A percentile compares a stretch with the other conserved stretches of the same genome.
phyloP scores from a whole-genome alignment of 495 filamentous ascomycete species.

The Jackrogersella multiformis region DNA sequence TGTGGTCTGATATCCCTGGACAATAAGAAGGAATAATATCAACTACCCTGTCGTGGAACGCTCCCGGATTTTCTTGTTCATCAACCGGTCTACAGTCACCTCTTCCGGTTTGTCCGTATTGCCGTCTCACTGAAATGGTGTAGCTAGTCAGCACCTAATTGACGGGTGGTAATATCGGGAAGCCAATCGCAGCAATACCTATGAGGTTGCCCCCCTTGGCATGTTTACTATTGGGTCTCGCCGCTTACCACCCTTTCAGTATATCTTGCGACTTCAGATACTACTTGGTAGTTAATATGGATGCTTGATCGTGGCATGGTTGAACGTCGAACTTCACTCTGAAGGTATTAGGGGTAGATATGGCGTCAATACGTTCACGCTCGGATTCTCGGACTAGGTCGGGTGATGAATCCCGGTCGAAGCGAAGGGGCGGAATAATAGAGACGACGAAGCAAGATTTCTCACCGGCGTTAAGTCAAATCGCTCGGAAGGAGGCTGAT shows the following conservation, averaged over 20 bases:
- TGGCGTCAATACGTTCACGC: slow-evolving; percentile 34
- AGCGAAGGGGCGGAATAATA: slow-evolving; percentile 31
- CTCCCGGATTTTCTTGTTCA: slow-evolving; percentile 5
- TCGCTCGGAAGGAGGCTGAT: slow-evolving; percentile 36
- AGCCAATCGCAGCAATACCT: slow-evolving; percentile 22
- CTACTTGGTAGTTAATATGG: slow-evolving; percentile 29
- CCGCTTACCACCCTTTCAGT: slow-evolving; percentile 31
- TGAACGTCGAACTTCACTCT: slow-evolving; percentile 13
- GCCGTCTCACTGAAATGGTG: slow-evolving; percentile 26
- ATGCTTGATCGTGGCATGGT: slow-evolving; percentile 19
- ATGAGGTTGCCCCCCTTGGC: slow-evolving; percentile 10
- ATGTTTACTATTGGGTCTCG: slow-evolving; percentile 12
- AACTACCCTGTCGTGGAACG: slow-evolving; percentile 25
- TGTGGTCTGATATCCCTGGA: slow-evolving; percentile 15
- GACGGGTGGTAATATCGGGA: slow-evolving; percentile 24
- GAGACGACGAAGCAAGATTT: slow-evolving; percentile 29
- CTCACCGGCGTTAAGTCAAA: slow-evolving; percentile 29
- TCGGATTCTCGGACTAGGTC: slow-evolving; percentile 28
- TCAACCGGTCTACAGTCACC: slow-evolving; percentile 13
- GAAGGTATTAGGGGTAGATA: slow-evolving; percentile 28
- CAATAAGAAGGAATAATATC: slow-evolving; percentile 24
- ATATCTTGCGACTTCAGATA: slow-evolving; percentile 1
- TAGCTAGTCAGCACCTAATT: slow-evolving; percentile 38
- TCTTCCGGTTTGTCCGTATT: slow-evolving; percentile 18
- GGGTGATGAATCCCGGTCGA: slow-evolving; percentile 31